Evolutionary conservation across 2,329 filamentous ascomycete species (phyloP), one percentile per base, ranked within the genome.

Genomic region (Fusarium coicis): DNA sequence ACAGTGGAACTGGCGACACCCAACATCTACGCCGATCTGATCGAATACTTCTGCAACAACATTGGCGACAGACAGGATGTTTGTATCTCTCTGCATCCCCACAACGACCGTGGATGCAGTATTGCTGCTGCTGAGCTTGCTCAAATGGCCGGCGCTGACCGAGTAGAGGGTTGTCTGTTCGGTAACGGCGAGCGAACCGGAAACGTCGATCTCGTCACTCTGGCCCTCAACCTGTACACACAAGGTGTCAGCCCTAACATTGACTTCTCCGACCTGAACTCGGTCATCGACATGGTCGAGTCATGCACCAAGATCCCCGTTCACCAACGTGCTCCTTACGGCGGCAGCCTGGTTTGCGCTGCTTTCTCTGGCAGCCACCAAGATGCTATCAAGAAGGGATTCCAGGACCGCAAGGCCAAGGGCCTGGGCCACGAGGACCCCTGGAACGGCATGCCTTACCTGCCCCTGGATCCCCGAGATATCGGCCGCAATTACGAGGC

Each of bases 401-500:
- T 96, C 86, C 89, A 93, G 80, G 79, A 86, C 44, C 92, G 96
- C 66, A 88, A 95, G 80, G 83, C 87, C 49, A 83, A 87, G 2
- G 88, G 87, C 60, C 86, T 87, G 50, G 85, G 83, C 10, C 85
- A 88, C 79, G 90, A 96, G 63, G 90, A 91, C 78, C 85, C 84
- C 44, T 98, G 96, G 96, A 86, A 93, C 23, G 66, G 66, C 76
- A 88, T 98, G 43, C 96, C 96, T 1, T 98, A 98, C 80, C 91
- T 98, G 54, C 96, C 96, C 18, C 89, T 98, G 77, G 96, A 98
- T 79, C 96, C 96, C 10, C 88, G 93, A 79, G 96, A 98, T 79
- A 97, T 98, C 73, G 96, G 96, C 56, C 91, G 96, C 65, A 98
- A 92, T n/a, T 98, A 98, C 88, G 95, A 98, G 84, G 96, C 96